Percentiles rank a stretch among this genome's conserved stretches.
phyloP scores from a whole-genome alignment of 352 stramenopile genomes.

The Phytophthora colocasiae region DNA sequence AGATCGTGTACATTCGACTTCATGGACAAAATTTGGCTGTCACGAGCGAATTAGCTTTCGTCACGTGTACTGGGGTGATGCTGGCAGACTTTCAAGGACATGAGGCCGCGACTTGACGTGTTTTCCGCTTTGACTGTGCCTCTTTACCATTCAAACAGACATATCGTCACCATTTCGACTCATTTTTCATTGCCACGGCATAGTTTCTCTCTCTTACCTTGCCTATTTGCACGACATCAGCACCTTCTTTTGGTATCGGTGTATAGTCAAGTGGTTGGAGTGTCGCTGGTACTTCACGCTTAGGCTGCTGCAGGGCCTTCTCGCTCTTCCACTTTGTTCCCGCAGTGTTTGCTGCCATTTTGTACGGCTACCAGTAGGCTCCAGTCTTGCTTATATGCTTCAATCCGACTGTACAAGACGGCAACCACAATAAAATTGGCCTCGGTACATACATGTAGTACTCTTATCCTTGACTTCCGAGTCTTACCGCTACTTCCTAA shows the following conservation, averaged over 20 bases:
- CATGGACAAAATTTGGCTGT: slow-evolving; percentile 25
- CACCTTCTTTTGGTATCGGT: slow-evolving; percentile 62
- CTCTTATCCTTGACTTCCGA: slow-evolving; percentile 28
- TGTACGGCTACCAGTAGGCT: slow-evolving; percentile 9
- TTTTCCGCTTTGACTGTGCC: slow-evolving; percentile 54
- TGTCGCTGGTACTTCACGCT: slow-evolving; percentile 49
- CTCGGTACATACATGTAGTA: not conserved
- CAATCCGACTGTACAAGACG: no score
- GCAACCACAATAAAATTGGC: not conserved
- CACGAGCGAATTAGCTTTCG: slow-evolving; percentile 12
- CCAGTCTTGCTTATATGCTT: slow-evolving; percentile 2
- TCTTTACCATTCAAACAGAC: slow-evolving; percentile 22
- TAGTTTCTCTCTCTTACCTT: slow-evolving; percentile 42
- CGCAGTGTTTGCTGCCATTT: slow-evolving; percentile 36
- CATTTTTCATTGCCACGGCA: not conserved
- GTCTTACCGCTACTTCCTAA: slow-evolving; percentile 16
- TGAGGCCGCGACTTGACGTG: slow-evolving; percentile 58
- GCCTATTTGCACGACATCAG: slow-evolving; percentile 58
- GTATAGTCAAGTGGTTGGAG: slow-evolving; percentile 77
- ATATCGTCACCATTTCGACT: not conserved
- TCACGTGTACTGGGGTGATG: slow-evolving; percentile 43
- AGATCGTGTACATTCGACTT: slow-evolving; percentile 1
- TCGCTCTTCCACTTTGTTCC: slow-evolving; percentile 50
- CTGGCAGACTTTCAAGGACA: slow-evolving; percentile 63
- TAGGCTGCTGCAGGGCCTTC: slow-evolving; percentile 38